Evolutionary conservation across 805 yeast genomes (phyloP), one percentile per base, ranked within the genome.

Genomic region (Metschnikowia santaceciliae): DNA sequence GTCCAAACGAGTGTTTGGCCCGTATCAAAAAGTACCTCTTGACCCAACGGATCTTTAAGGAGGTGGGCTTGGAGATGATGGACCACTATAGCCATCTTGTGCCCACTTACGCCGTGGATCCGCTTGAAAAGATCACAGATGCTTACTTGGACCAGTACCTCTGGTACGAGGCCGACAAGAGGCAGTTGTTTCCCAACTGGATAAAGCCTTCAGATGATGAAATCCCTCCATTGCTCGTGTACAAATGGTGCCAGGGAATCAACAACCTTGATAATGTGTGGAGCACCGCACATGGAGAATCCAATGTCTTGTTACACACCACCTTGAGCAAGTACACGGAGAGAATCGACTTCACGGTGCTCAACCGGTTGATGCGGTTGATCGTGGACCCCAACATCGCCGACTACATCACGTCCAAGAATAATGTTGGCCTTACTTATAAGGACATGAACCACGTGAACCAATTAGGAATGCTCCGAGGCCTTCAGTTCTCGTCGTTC

Each of bases 381-480:
- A 77, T 94, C 37, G 82, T 90, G 57, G 99, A 94, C 62, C 86
- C 96, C 1, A 88, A 86, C 57, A 81, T 94, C 60, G 99, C 98
- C 3, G 98, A 94, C 68, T 94, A 94, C 64, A 86, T 94, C 60
- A 86, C 96, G 1, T 85, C 97, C 0, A 91, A 91, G 65, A 90
- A 90, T 70, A 94, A 94, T 61, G 82, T 91, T 19, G 78, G 82
- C 20, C 61, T 94, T 19, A 77, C 90, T 1, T 95, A 84, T 68
- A 94, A 94, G 66, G 99, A 94, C 64, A 94, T 94, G 99, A 86
- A 83, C 54, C 96, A 90, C 65, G 84, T 88, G 17, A 92, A 94
- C 68, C 90, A 87, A 59, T 83, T 83, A 63, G 99, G 99, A 19
- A 67, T 94, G 51, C 69, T 94, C 15, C 79, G 96, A 44, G 99